Conservation (phyloP, 257 asterid genomes). For the Catharanthus roseus region DNA sequence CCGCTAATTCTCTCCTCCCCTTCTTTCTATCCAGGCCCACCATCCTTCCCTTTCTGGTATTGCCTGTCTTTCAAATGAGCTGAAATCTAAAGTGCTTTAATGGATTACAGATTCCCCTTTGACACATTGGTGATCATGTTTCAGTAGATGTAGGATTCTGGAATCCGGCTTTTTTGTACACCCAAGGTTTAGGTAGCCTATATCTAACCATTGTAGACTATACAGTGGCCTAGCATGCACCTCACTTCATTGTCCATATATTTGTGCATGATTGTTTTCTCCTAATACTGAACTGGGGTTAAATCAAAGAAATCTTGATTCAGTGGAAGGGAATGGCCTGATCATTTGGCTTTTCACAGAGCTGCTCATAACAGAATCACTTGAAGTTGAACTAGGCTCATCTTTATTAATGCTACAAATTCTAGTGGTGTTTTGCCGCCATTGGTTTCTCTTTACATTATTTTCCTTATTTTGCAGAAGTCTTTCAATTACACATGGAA, state of each 20-base stretch:
- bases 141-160: neutral
- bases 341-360: neutral
- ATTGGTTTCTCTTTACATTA: too few relatives aligned
- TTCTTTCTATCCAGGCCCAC: too few relatives aligned
- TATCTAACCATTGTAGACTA: neutral
- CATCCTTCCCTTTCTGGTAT: too few relatives aligned
- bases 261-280: neutral
- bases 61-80: neutral
- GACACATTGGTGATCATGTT: too few relatives aligned
- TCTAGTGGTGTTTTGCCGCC: too few relatives aligned
- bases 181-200: neutral
- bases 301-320: neutral
- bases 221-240: too few relatives aligned
- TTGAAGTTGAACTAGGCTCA: too few relatives aligned
- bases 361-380: neutral
- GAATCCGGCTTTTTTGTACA: neutral
- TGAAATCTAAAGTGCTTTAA: neutral
- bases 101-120: neutral
- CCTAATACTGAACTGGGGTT: neutral
- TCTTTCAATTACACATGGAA: too few relatives aligned
- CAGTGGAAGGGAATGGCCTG: neutral
- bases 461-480: too few relatives aligned
- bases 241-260: neutral
- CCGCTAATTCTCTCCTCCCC: neutral
- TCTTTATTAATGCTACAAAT: too few relatives aligned